These are phyloP conservation scores for Apiospora aurea DNA, from an alignment of 2,329 filamentous ascomycete species.

Conservation along the genomic window DNA sequence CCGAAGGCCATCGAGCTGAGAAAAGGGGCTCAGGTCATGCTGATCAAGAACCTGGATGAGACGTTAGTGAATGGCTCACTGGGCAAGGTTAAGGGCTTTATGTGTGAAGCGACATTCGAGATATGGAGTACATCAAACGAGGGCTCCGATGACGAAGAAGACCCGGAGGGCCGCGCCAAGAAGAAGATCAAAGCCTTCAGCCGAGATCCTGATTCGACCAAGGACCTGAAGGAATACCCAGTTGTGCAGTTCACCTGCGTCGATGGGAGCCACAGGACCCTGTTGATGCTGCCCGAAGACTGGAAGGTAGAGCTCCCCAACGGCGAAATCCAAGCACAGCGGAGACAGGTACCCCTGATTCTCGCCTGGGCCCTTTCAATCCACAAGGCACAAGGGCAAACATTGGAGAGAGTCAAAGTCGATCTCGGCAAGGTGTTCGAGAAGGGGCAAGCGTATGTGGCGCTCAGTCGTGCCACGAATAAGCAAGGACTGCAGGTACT, in stretches of 20 bases:
- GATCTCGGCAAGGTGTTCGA: conserved; percentile 93
- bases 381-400: conserved; percentile 97
- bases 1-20: conserved; percentile 82
- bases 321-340: conserved; percentile 89
- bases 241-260: conserved; percentile 83
- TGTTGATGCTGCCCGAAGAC: conserved; percentile 85
- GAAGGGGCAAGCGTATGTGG: conserved; percentile 97
- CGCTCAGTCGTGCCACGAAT: conserved; percentile 88
- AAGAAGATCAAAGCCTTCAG: conserved; percentile 64
- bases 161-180: conserved; percentile 49
- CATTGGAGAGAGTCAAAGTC: conserved; percentile 90
- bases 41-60: conserved; percentile 99
- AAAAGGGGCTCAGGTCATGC: conserved; percentile 94
- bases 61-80: conserved; percentile 92
- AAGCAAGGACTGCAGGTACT: conserved; percentile 88
- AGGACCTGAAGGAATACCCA: conserved; percentile 71
- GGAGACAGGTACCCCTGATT: conserved; percentile 84
- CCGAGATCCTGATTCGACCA: conserved; percentile 50
- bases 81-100: conserved; percentile 84
- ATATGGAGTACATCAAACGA: conserved; percentile 38
- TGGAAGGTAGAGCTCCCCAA: conserved; percentile 99
- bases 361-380: conserved; percentile 97
- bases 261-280: conserved; percentile 76
- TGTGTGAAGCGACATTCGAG: conserved; percentile 56
- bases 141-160: conserved; percentile 53